Conservation (phyloP, 2,329 filamentous ascomycete species). For the Cladosporium sp. region DNA sequence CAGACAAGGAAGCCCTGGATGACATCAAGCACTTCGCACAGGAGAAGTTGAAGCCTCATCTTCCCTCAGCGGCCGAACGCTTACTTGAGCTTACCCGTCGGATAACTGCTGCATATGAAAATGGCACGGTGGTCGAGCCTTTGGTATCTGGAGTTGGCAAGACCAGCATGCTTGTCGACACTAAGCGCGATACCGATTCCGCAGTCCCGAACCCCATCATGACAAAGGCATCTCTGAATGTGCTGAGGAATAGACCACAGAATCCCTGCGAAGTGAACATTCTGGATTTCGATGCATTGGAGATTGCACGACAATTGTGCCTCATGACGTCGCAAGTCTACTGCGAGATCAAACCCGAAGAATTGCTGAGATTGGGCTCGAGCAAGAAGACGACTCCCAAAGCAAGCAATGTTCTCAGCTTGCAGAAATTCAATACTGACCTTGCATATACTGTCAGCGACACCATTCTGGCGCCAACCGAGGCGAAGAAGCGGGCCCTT, state of each 20-base stretch:
- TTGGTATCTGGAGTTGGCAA: slow-evolving; percentile 87
- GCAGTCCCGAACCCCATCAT: slow-evolving; percentile 62
- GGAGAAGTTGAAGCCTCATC: slow-evolving; percentile 60
- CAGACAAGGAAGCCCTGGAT: slow-evolving; percentile 70
- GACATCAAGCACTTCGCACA: slow-evolving; percentile 78
- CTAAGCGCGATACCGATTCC: slow-evolving; percentile 39
- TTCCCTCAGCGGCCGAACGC: slow-evolving; percentile 76
- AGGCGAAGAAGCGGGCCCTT: slow-evolving; percentile 83
- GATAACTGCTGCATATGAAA: slow-evolving; percentile 60
- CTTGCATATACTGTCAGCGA: slow-evolving; percentile 90
- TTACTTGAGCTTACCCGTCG: slow-evolving; percentile 75
- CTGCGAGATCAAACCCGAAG: slow-evolving; percentile 85
- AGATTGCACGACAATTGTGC: slow-evolving; percentile 87
- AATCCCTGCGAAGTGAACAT: slow-evolving; percentile 69
- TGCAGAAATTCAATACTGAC: slow-evolving; percentile 89
- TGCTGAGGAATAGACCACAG: slow-evolving; percentile 69
- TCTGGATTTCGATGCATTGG: slow-evolving; percentile 84
- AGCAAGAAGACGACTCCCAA: slow-evolving; percentile 74
- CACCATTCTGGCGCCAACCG: slow-evolving; percentile 81
- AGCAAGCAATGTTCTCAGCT: slow-evolving; percentile 85
- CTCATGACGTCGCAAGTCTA: slow-evolving; percentile 89
- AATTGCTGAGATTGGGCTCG: slow-evolving; percentile 89
- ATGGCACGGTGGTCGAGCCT: slow-evolving; percentile 22
- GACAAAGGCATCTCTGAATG: slow-evolving; percentile 69
- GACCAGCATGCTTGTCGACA: slow-evolving; percentile 69